These are phyloP conservation scores for Colletotrichum graminicola DNA, from an alignment of 2,329 filamentous ascomycete species.

Conservation along the genomic window DNA sequence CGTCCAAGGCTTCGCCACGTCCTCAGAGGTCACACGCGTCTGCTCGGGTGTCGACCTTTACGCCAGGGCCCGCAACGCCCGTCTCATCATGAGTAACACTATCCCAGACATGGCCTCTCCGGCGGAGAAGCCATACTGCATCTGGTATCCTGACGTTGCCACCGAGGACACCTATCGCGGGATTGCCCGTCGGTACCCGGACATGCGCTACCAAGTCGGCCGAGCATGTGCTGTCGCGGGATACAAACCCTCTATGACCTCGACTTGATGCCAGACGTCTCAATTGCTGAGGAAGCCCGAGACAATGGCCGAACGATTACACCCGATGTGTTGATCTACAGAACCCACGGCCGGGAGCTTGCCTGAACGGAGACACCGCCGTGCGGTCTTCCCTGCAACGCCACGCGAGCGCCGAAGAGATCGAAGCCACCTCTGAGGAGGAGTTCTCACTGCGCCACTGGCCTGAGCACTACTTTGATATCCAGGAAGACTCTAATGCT, in stretches of 20 bases:
- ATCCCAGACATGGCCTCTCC: constrained; percentile 46
- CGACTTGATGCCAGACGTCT: constrained; percentile 51
- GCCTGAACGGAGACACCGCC: too few relatives aligned
- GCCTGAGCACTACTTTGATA: too few relatives aligned
- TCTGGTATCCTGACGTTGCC: constrained; percentile 56
- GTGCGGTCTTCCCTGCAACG: too few relatives aligned
- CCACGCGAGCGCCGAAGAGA: too few relatives aligned
- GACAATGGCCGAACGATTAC: constrained; percentile 53
- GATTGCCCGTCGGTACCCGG: constrained; percentile 50
- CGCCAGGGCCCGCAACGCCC: constrained; percentile 16
- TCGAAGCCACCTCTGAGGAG: too few relatives aligned
- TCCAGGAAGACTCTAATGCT: too few relatives aligned
- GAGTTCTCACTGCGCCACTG: too few relatives aligned
- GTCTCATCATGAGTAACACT: constrained; percentile 48
- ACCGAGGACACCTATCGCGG: constrained; percentile 52
- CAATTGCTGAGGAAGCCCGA: constrained; percentile 55
- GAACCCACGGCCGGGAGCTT: background rate
- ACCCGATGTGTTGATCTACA: constrained; percentile 42
- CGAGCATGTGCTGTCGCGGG: constrained; percentile 55
- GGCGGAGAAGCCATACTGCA: constrained; percentile 53
- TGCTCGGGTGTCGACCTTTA: background rate
- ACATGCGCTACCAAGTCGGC: constrained; percentile 53
- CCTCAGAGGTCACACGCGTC: too few relatives aligned
- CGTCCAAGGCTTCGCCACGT: too few relatives aligned
- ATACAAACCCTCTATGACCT: constrained; percentile 51